Evolutionary conservation across 2,329 filamentous ascomycete species (phyloP).

Genomic region (Colletotrichum sp.): DNA sequence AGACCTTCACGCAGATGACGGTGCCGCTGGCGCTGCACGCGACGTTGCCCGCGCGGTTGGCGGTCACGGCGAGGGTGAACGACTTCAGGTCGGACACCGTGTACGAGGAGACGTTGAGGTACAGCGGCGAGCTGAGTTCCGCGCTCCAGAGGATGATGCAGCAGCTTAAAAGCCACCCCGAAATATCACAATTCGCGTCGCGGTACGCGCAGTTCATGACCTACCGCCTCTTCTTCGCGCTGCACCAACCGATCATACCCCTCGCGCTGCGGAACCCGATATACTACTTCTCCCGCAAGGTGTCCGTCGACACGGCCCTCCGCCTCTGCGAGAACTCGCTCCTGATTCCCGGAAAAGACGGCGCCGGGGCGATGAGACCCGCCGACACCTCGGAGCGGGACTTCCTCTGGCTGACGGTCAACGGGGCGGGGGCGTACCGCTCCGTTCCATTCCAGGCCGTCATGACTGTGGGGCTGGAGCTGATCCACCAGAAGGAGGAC

Average conservation of each 20-base stretch:
- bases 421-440: slow-evolving; percentile 47
- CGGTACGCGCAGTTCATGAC: slow-evolving; percentile 46
- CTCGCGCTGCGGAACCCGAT: slow-evolving; percentile 49
- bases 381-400: slow-evolving; percentile 22
- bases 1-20: slow-evolving; percentile 52
- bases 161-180: slow-evolving; percentile 26
- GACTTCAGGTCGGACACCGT: slow-evolving; percentile 45
- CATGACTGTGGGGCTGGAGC: slow-evolving; percentile 50
- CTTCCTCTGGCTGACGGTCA: slow-evolving; percentile 43
- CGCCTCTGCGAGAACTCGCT: slow-evolving; percentile 26
- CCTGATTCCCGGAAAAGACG: slow-evolving; percentile 15
- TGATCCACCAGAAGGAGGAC: slow-evolving; percentile 50
- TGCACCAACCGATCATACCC: slow-evolving; percentile 57
- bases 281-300: slow-evolving; percentile 59
- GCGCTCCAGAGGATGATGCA: slow-evolving; percentile 41
- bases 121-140: slow-evolving; percentile 49
- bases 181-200: slow-evolving; percentile 43
- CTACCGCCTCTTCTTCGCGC: slow-evolving; percentile 54
- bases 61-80: slow-evolving; percentile 51
- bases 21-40: slow-evolving; percentile 50
- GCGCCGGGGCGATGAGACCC: not conserved
- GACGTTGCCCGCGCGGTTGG: slow-evolving; percentile 48
- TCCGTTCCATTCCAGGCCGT: slow-evolving; percentile 43
- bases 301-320: slow-evolving; percentile 47
- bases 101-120: slow-evolving; percentile 52